These are phyloP conservation scores for Vitis hybrid DNA, from an alignment of 177 flowering plant genomes.

Conservation along the genomic window DNA sequence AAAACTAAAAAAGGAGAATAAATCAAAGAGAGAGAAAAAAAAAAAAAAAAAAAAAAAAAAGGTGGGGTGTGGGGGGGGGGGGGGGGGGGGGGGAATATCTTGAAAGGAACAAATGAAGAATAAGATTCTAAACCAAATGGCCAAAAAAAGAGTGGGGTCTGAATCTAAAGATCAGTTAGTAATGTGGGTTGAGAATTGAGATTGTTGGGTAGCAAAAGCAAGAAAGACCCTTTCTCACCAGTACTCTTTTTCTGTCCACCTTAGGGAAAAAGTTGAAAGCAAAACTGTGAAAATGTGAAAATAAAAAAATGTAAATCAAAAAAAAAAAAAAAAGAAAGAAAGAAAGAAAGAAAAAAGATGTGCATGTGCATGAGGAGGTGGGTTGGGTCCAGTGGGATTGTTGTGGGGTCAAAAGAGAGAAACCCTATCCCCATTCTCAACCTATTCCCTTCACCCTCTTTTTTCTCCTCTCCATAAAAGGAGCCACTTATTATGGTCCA, in stretches of 20 bases:
- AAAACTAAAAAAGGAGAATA: neutral
- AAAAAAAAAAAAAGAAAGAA: neutral
- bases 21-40: neutral
- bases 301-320: neutral
- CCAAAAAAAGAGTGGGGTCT: neutral
- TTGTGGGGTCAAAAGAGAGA: constrained; percentile 1
- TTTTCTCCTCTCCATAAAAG: constrained; percentile 13
- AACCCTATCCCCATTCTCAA: constrained; percentile 22
- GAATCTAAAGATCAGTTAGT: neutral
- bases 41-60: too few species aligned
- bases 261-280: constrained; percentile 1
- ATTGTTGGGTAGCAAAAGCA: neutral
- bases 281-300: neutral
- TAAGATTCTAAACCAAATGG: constrained; percentile 12
- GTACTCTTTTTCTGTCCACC: neutral
- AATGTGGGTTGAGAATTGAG: neutral
- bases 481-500: constrained; percentile 14
- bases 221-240: constrained; percentile 2
- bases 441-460: constrained; percentile 8
- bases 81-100: constrained; percentile 4
- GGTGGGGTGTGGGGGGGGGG: too few species aligned
- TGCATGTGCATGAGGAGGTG: neutral
- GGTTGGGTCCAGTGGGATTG: constrained; percentile 19
- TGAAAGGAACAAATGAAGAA: constrained; percentile 12
- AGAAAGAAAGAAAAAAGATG: neutral